Percentiles rank a stretch among this genome's conserved stretches.
Evolutionary conservation across 305 asterid species (phyloP).

Genomic region (Ilex paraguariensis): DNA sequence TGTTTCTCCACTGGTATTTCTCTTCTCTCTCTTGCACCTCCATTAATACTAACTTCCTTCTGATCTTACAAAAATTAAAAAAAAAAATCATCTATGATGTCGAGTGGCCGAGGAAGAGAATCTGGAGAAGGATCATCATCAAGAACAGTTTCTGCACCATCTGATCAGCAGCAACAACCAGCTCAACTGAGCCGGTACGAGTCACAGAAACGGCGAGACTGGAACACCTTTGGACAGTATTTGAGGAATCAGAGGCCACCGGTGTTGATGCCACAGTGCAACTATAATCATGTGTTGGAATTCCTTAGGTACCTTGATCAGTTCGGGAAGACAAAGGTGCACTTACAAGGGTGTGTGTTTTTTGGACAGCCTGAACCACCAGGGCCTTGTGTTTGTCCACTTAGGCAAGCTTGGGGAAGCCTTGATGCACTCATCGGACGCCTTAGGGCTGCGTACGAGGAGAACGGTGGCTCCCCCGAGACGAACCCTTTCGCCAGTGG

Average conservation of each 20-base stretch:
- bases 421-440: conserved; percentile 46
- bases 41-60: neutral
- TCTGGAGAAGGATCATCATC: conserved; percentile 25
- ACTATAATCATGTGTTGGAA: conserved; percentile 33
- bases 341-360: conserved; percentile 32
- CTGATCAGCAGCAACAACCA: conserved; percentile 4
- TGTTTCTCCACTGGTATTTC: conserved; percentile 2
- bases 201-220: conserved; percentile 79
- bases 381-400: conserved; percentile 39
- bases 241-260: conserved; percentile 57
- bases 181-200: conserved; percentile 64
- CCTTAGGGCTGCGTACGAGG: conserved; percentile 44
- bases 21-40: conserved; percentile 12
- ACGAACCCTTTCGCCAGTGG: conserved; percentile 42
- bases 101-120: conserved; percentile 28
- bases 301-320: conserved; percentile 43
- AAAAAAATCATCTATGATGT: conserved; percentile 27
- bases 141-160: neutral
- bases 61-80: neutral
- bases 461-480: conserved; percentile 34
- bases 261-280: conserved; percentile 34
- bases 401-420: conserved; percentile 54
- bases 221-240: conserved; percentile 88
- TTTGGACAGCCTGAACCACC: conserved; percentile 49
- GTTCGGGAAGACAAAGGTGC: conserved; percentile 49